Conservation (phyloP, 441 rosid species). For the Corymbia calophylla region DNA sequence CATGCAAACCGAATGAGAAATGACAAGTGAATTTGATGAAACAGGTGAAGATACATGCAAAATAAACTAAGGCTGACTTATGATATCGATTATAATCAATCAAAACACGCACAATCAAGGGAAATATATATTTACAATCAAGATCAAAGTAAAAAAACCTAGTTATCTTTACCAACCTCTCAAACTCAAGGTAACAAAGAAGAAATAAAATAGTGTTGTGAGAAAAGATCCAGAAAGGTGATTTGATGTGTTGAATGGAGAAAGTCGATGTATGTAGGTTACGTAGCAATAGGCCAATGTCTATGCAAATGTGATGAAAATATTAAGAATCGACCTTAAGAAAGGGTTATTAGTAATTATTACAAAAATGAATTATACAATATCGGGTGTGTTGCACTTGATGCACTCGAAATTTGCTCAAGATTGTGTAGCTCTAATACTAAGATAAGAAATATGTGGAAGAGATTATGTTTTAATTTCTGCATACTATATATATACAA, state of each 20-base stretch:
- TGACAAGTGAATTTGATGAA: too few species aligned
- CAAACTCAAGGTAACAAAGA: not conserved
- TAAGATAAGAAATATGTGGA: rapidly evolving
- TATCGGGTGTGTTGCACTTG: not conserved
- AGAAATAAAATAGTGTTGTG: not conserved
- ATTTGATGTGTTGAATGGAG: not conserved
- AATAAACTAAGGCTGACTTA: too few species aligned
- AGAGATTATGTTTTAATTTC: too few species aligned
- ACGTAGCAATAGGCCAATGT: not conserved
- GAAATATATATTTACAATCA: not conserved
- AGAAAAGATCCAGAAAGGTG: not conserved
- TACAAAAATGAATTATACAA: not conserved
- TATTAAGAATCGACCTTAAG: not conserved
- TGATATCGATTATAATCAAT: too few species aligned
- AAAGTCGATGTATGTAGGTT: not conserved
- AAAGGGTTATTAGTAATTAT: not conserved
- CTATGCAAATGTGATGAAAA: not conserved
- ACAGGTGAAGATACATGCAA: too few species aligned
- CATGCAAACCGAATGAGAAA: too few species aligned
- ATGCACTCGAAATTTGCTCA: not conserved
- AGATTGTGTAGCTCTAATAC: not conserved
- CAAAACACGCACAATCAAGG: not conserved
- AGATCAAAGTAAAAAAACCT: not conserved
- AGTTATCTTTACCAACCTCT: not conserved
- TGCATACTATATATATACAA: too few species aligned